These are phyloP conservation scores for Hypoxylon sp. DNA, from an alignment of 2,329 filamentous ascomycete species.

Conservation along the genomic window DNA sequence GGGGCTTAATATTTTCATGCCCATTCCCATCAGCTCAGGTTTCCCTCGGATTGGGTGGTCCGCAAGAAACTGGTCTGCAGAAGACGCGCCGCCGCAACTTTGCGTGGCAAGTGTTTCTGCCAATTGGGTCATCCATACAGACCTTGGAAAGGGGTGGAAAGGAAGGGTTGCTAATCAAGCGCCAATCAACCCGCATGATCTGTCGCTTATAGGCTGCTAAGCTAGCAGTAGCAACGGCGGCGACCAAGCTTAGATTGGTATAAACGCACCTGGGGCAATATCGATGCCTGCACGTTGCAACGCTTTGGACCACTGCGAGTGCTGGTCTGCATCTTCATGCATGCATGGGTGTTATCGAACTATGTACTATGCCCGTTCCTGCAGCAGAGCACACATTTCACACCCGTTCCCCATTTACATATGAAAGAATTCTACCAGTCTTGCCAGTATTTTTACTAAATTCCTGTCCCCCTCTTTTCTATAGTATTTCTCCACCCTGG, in stretches of 20 bases:
- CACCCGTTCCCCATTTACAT: slow-evolving; percentile 15
- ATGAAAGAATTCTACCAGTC: slow-evolving; percentile 22
- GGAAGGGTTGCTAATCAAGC: slow-evolving; percentile 32
- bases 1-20: slow-evolving; percentile 29
- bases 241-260: slow-evolving; percentile 35
- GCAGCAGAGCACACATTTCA: slow-evolving; percentile 42
- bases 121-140: slow-evolving; percentile 36
- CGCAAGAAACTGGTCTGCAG: slow-evolving; percentile 30
- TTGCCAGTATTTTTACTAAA: slow-evolving; percentile 40
- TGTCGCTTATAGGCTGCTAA: slow-evolving; percentile 36
- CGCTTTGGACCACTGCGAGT: slow-evolving; percentile 47
- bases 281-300: slow-evolving; percentile 39
- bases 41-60: slow-evolving; percentile 34
- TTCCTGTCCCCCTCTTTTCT: slow-evolving; percentile 32
- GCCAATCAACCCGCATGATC: slow-evolving; percentile 25
- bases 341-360: slow-evolving; percentile 30
- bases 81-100: slow-evolving; percentile 36
- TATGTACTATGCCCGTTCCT: slow-evolving; percentile 46
- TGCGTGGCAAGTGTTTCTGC: slow-evolving; percentile 37
- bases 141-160: slow-evolving; percentile 24
- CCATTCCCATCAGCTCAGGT: slow-evolving; percentile 21
- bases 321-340: slow-evolving; percentile 39
- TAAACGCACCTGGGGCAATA: slow-evolving; percentile 25
- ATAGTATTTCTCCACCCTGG: slow-evolving; percentile 72
- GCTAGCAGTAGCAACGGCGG: slow-evolving; percentile 27